Evolutionary conservation across 768 basidiomycete species (phyloP).

Genomic region (Suillus alpinus): DNA sequence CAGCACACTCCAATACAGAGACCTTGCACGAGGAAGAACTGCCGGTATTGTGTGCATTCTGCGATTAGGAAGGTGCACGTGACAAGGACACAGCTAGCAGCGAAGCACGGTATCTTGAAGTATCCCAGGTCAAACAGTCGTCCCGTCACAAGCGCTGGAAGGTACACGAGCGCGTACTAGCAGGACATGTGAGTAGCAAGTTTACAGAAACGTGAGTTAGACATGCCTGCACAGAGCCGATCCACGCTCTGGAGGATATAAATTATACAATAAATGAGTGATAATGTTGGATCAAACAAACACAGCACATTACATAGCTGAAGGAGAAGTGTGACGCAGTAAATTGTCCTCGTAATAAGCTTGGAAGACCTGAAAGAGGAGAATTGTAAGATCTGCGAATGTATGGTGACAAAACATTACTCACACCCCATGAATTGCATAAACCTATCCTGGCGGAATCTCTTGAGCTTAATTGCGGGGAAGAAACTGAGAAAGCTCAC

Average conservation of each 20-base stretch:
- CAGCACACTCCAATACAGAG: conserved; percentile 59
- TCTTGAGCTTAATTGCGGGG: background rate
- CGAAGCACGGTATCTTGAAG: conserved; percentile 48
- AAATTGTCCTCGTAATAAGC: conserved; percentile 60
- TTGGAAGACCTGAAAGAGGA: conserved; percentile 58
- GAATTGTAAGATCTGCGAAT: background rate
- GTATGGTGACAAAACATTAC: conserved; percentile 18
- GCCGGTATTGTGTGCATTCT: conserved; percentile 73
- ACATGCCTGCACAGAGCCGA: conserved; percentile 68
- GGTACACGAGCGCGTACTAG: conserved; percentile 61
- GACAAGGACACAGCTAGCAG: conserved; percentile 50
- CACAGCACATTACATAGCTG: conserved; percentile 49
- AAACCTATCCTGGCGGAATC: conserved; percentile 53
- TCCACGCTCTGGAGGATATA: conserved; percentile 60
- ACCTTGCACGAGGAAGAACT: conserved; percentile 77
- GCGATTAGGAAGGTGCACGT: conserved; percentile 60
- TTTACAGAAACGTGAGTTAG: background rate
- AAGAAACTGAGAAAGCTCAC: conserved; percentile 1
- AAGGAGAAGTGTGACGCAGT: conserved; percentile 49
- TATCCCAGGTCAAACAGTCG: conserved; percentile 74
- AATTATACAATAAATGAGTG: background rate
- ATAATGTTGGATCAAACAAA: background rate
- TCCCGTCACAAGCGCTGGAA: conserved; percentile 61
- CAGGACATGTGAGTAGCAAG: background rate
- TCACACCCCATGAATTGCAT: conserved; percentile 73